Evolutionary conservation across 106 monocot species (phyloP).

Genomic region (Dendrobium chrysotoxum): DNA sequence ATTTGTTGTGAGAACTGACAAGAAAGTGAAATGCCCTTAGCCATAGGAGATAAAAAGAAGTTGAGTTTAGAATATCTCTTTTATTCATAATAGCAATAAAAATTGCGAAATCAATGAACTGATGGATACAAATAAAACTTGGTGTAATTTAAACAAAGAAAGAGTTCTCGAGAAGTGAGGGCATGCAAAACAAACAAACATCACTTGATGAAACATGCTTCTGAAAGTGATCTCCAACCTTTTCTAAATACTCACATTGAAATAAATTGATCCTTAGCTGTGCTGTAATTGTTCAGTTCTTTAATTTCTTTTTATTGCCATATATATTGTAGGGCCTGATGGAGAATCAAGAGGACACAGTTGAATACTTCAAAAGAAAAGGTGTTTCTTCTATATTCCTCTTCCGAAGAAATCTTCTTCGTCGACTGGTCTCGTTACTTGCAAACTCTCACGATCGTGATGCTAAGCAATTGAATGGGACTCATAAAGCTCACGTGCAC

Average conservation of each 20-base stretch:
- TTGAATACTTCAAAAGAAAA: constrained; percentile 56
- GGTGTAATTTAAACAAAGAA: background rate
- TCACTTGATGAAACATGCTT: background rate
- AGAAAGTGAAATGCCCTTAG: background rate
- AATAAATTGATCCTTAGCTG: background rate
- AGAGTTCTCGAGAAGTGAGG: background rate
- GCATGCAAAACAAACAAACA: background rate
- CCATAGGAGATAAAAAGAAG: background rate
- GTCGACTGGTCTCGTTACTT: constrained; percentile 55
- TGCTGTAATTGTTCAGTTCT: no score
- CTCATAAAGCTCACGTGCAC: constrained; percentile 87
- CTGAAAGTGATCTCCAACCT: background rate
- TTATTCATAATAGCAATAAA: no score
- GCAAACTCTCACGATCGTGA: constrained; percentile 64
- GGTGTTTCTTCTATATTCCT: constrained; percentile 63
- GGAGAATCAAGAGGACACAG: constrained; percentile 46
- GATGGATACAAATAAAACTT: no score
- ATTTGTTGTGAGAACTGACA: background rate
- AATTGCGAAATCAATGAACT: no score
- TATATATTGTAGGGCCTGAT: constrained; percentile 46
- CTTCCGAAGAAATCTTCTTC: constrained; percentile 77
- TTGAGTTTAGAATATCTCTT: no score
- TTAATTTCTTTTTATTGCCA: background rate
- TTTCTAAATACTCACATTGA: background rate
- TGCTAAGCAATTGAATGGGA: constrained; percentile 67